A percentile compares a stretch with the other conserved stretches of the same genome.
Evolutionary conservation across 495 filamentous ascomycete species (phyloP).

Genomic region (Tuber melanosporum): DNA sequence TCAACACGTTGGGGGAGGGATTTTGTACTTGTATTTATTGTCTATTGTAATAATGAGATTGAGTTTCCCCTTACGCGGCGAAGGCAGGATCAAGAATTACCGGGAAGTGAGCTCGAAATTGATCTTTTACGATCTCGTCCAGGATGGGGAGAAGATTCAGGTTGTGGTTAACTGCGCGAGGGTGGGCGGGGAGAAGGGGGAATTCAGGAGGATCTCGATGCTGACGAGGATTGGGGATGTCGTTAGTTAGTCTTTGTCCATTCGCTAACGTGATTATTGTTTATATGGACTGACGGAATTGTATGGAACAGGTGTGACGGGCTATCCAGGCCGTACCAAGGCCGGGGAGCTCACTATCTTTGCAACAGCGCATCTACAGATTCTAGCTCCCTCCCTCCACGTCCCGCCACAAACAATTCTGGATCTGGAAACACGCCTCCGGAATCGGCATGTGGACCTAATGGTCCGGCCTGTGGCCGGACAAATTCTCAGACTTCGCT

Average conservation of each 20-base stretch:
- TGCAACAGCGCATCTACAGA: slow-evolving; percentile 57
- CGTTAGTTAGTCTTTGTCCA: slow-evolving; percentile 54
- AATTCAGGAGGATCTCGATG: slow-evolving; percentile 56
- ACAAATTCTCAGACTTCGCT: slow-evolving; percentile 67
- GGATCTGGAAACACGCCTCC: slow-evolving; percentile 59
- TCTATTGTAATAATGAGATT: slow-evolving; percentile 35
- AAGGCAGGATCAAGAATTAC: slow-evolving; percentile 55
- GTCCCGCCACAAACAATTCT: slow-evolving; percentile 56
- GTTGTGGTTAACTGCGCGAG: slow-evolving; percentile 60
- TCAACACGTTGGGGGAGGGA: neutral
- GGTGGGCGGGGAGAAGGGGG: slow-evolving; percentile 46
- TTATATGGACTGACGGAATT: slow-evolving; percentile 29
- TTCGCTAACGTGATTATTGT: slow-evolving; percentile 11
- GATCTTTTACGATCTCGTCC: slow-evolving; percentile 71
- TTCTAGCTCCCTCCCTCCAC: slow-evolving; percentile 72
- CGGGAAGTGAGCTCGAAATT: slow-evolving; percentile 55
- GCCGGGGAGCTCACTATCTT: slow-evolving; percentile 72
- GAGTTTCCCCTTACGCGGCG: slow-evolving; percentile 26
- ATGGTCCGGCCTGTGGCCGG: slow-evolving; percentile 59
- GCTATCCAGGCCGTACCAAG: slow-evolving; percentile 62
- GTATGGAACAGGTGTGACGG: slow-evolving; percentile 54
- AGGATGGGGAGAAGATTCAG: slow-evolving; percentile 66
- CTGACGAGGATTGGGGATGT: slow-evolving; percentile 67
- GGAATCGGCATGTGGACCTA: slow-evolving; percentile 73
- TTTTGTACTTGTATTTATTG: slow-evolving; percentile 21